Percentiles rank a stretch among this genome's conserved stretches.
Conservation (phyloP, 306 rosid species). For the Fagus sylvatica region DNA sequence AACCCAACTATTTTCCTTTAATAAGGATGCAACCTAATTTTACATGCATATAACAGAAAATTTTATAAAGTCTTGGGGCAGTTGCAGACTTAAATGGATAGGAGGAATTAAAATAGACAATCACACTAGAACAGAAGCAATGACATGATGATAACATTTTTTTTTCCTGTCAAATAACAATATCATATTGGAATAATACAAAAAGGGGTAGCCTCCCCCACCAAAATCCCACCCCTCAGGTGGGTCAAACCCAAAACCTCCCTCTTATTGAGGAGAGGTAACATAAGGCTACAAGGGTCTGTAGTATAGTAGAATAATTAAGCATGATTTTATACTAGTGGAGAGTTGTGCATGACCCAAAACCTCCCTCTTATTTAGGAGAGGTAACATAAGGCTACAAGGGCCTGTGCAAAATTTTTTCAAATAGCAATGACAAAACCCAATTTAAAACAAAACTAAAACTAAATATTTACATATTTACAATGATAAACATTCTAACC, state of each 20-base stretch:
- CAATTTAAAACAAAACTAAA: neutral
- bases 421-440: constrained; percentile 11
- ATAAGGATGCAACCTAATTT: too few relatives aligned
- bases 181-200: neutral
- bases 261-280: neutral
- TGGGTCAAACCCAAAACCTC: neutral
- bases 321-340: neutral
- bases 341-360: neutral
- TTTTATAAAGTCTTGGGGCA: too few relatives aligned
- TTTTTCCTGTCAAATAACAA: neutral
- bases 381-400: neutral
- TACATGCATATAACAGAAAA: too few relatives aligned
- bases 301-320: neutral
- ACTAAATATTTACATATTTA: too few relatives aligned
- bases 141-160: too few relatives aligned
- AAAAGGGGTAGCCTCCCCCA: too few relatives aligned
- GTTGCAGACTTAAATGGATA: too few relatives aligned
- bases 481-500: constrained; percentile 48
- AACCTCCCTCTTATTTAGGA: neutral
- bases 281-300: neutral
- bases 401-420: neutral
- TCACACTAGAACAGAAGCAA: too few relatives aligned
- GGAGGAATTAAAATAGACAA: too few relatives aligned
- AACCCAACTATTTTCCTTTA: too few relatives aligned
- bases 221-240: too few relatives aligned